Percentiles rank a stretch among this genome's conserved stretches.
phyloP scores from a whole-genome alignment of 106 monocot species.

The Apostasia ramifera region DNA sequence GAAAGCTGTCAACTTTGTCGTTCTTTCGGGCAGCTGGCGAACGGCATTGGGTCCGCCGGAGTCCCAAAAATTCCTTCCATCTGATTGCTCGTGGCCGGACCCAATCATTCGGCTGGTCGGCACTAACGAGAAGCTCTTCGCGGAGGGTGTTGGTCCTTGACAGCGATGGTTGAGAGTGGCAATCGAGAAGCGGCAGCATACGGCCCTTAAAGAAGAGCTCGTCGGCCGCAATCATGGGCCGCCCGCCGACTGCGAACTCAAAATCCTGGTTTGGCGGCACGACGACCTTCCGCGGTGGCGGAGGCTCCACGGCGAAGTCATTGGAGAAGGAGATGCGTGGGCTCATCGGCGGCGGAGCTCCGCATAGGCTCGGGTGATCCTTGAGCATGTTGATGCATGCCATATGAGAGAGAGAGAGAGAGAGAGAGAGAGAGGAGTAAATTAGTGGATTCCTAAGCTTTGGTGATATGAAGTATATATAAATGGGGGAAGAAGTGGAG shows the following conservation, averaged over 20 bases:
- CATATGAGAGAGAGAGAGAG: constrained; percentile 12
- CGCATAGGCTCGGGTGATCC: constrained; percentile 8
- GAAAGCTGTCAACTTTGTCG: constrained; percentile 1
- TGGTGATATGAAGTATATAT: neutral
- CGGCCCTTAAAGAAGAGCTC: constrained; percentile 72
- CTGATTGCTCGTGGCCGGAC: constrained; percentile 14
- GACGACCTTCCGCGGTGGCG: constrained; percentile 3
- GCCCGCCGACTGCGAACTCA: constrained; percentile 59
- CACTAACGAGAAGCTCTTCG: constrained; percentile 37
- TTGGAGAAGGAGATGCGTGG: constrained; percentile 79
- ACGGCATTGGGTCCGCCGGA: constrained; percentile 18
- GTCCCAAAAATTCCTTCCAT: constrained; percentile 55
- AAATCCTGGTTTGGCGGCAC: constrained; percentile 34
- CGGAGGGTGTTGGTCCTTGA: constrained; percentile 33
- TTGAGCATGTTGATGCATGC: constrained; percentile 72
- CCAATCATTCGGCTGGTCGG: constrained; percentile 3
- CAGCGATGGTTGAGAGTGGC: neutral
- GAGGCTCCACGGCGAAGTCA: constrained; percentile 49
- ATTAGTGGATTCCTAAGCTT: too few species aligned
- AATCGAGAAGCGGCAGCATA: constrained; percentile 31
- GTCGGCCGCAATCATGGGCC: constrained; percentile 70
- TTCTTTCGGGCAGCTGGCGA: neutral
- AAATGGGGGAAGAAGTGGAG: neutral
- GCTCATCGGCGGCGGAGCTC: constrained; percentile 20
- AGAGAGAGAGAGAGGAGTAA: neutral